A percentile compares a stretch with the other conserved stretches of the same genome.
These are phyloP conservation scores for Naganishia friedmannii DNA, from an alignment of 768 basidiomycete genomes.

Conservation along the genomic window DNA sequence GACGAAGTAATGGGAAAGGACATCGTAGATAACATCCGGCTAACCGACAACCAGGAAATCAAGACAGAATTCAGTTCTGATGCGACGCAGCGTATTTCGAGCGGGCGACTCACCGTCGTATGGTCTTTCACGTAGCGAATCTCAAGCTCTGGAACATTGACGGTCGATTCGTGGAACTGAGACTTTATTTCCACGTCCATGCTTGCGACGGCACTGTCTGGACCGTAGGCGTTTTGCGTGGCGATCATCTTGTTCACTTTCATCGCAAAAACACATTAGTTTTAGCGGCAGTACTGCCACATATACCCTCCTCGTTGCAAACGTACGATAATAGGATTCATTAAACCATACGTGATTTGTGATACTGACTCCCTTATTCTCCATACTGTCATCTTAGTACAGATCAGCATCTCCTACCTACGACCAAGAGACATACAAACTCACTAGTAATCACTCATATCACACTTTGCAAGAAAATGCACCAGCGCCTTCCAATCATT, in stretches of 20 bases:
- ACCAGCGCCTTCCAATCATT: not conserved
- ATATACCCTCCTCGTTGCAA: not conserved
- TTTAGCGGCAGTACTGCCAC: not conserved
- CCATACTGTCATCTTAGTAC: not conserved
- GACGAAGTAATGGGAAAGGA: conserved; percentile 1
- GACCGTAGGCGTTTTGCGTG: conserved; percentile 2
- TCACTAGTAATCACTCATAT: conserved; percentile 15
- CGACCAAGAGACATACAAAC: not conserved
- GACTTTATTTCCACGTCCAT: conserved; percentile 17
- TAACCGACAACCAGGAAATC: not conserved
- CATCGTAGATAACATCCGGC: conserved; percentile 16
- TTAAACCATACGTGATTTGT: conserved; percentile 9
- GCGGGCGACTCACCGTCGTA: not conserved
- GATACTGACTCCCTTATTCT: conserved; percentile 11
- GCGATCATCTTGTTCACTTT: conserved; percentile 19
- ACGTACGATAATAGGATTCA: conserved; percentile 15
- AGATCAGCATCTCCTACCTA: not conserved
- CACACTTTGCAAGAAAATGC: conserved; percentile 6
- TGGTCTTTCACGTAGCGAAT: not conserved
- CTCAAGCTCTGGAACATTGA: conserved; percentile 16
- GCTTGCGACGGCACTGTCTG: not conserved
- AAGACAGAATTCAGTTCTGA: not conserved
- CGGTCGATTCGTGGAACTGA: not conserved
- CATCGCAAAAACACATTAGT: not conserved
- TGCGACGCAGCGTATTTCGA: not conserved